phyloP scores from a whole-genome alignment of 2,329 filamentous ascomycete species.

The Lasiodiplodia sp. region DNA sequence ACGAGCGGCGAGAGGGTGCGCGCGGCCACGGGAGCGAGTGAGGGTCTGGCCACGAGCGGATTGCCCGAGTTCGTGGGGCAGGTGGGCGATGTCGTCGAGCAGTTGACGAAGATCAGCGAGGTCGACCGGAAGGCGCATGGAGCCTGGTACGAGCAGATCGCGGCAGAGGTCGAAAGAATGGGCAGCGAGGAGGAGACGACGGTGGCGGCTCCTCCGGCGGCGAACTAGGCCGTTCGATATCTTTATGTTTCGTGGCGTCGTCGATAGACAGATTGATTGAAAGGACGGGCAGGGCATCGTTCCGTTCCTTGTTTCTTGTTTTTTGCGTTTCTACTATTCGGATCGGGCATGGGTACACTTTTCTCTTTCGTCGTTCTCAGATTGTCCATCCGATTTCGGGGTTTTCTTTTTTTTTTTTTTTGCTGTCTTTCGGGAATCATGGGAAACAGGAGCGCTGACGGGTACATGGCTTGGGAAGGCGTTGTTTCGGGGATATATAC shows the following conservation, averaged over 20 bases:
- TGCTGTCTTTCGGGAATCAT: neutral
- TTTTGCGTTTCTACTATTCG: neutral
- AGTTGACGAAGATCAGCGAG: conserved; percentile 68
- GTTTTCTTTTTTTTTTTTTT: neutral
- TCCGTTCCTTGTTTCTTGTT: neutral
- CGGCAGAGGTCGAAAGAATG: conserved; percentile 58
- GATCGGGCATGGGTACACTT: neutral
- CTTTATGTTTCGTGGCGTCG: neutral
- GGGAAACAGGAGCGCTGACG: conserved; percentile 16
- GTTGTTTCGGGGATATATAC: conserved; percentile 11
- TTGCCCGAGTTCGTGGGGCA: conserved; percentile 76
- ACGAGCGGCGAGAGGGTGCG: conserved; percentile 75
- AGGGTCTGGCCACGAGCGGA: conserved; percentile 73
- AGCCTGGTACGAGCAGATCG: conserved; percentile 73
- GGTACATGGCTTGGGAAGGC: neutral
- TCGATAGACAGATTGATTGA: neutral
- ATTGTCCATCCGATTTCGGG: neutral
- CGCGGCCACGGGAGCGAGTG: conserved; percentile 71
- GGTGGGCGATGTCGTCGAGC: conserved; percentile 73
- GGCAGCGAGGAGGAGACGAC: conserved; percentile 31
- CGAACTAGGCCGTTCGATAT: neutral
- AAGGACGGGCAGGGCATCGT: neutral
- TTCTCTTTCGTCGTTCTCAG: neutral
- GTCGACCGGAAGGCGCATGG: conserved; percentile 75
- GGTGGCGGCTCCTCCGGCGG: neutral